Base-by-base conservation (phyloP, 2,329 filamentous ascomycete genomes). In the Diplodia sapinea region DNA sequence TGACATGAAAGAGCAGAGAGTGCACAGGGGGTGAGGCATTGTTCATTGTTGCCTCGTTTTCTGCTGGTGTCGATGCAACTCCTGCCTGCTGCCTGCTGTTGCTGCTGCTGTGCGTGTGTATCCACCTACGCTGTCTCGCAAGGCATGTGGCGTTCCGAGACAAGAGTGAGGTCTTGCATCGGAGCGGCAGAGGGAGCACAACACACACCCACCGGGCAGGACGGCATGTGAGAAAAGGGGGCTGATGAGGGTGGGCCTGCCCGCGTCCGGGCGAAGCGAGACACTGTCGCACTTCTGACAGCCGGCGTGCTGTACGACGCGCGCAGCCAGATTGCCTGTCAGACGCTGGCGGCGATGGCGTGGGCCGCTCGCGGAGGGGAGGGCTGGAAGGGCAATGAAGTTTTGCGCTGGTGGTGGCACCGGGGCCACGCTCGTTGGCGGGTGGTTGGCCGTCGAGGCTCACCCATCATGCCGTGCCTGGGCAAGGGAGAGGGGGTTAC, bases 141-240 rank as follows among this genome's bases (percentile, higher is more conserved):
- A 56, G 54, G 63, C 63, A 65, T 65, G 63, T 65, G 63, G 63
- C 63, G 63, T 65, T 65, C 40, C 57, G 63, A 65, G 33, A 56
- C 63, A 52, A 13, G 36, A 26, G 23, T 49, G 26, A 50, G 26
- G 47, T 59, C 55, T 43, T 31, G 23, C 20, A 20, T 43, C 40
- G 40, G 40, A 47, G 36, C 36, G 36, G 40, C 40, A 47, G 40
- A 47, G 40, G 40, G 40, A 6, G 40, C 17, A 47, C 40, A 47
- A 47, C 40, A n/a, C 40, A 43, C 40, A 3, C 40, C 17, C 17
- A 17, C 40, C 8, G 40, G 40, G 17, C 7, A 9, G 40, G 17
- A 12, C 36, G 36, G 31, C 12, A 47, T 33, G 17, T 63, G 61
- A 54, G 36, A 15, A 43, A 54, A 40, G 49, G 62, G 47, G 17